Percentiles rank a stretch among this genome's conserved stretches.
phyloP scores from a whole-genome alignment of 441 rosid genomes.

The Gossypium lobatum region DNA sequence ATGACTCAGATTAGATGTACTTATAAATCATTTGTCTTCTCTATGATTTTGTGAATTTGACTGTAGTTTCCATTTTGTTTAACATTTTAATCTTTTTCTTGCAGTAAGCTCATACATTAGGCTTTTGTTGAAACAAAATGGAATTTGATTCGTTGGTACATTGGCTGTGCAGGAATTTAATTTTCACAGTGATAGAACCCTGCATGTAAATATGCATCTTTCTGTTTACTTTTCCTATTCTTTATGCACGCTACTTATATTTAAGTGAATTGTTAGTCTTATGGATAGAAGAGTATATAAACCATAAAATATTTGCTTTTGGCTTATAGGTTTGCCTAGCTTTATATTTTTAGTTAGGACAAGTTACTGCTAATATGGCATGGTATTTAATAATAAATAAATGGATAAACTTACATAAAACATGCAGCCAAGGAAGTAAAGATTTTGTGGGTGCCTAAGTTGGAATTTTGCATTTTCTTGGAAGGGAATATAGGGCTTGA shows the following conservation, averaged over 20 bases:
- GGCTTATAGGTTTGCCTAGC: neutral
- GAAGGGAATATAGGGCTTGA: no score
- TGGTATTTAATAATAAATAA: neutral
- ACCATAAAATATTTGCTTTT: no score
- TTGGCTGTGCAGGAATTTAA: slow-evolving; percentile 54
- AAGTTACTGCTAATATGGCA: neutral
- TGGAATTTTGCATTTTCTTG: no score
- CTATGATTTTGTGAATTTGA: neutral
- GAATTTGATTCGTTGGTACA: slow-evolving; percentile 82
- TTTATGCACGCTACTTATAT: neutral
- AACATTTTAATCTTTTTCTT: slow-evolving; percentile 8
- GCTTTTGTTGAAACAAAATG: slow-evolving; percentile 88
- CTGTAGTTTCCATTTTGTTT: neutral
- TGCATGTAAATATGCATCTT: slow-evolving; percentile 43
- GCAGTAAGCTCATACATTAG: slow-evolving; percentile 84
- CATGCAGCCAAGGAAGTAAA: neutral
- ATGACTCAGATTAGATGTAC: neutral
- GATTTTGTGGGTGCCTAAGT: no score
- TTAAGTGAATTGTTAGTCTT: neutral
- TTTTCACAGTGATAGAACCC: slow-evolving; percentile 75
- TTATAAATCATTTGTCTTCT: neutral
- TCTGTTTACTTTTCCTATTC: neutral
- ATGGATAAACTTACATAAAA: neutral
- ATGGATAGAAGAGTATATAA: neutral
- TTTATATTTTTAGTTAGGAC: neutral